Evolutionary conservation across 768 basidiomycete species (phyloP).

Genomic region (Termitomyces sp.): DNA sequence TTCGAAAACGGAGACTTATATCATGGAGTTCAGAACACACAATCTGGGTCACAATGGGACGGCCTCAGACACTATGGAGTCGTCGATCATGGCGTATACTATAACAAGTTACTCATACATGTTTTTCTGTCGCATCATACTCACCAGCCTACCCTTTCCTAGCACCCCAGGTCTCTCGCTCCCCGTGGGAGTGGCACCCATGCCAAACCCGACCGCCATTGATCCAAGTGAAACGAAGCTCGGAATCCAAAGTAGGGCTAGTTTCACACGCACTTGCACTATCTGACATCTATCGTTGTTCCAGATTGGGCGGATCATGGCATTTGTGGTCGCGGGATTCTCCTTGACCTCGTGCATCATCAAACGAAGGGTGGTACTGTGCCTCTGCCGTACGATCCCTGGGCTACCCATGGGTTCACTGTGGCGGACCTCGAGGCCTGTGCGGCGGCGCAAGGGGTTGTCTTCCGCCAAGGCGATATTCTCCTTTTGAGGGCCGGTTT

Average conservation of each 20-base stretch:
- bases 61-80: conserved; percentile 60
- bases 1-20: background rate
- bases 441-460: conserved; percentile 55
- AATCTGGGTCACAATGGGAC: conserved; percentile 72
- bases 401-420: conserved; percentile 50
- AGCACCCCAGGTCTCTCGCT: conserved; percentile 44
- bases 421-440: conserved; percentile 56
- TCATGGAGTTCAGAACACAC: conserved; percentile 51
- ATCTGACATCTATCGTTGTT: background rate
- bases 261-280: background rate
- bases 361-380: conserved; percentile 35
- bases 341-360: conserved; percentile 60
- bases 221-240: conserved; percentile 45
- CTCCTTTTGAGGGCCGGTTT: conserved; percentile 61
- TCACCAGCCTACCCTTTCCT: background rate
- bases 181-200: conserved; percentile 41
- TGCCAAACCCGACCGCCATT: conserved; percentile 46
- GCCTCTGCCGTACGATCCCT: conserved; percentile 59
- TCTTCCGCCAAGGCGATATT: conserved; percentile 58
- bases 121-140: background rate
- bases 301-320: conserved; percentile 71
- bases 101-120: conserved; percentile 48
- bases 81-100: conserved; percentile 50
- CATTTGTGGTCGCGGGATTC: conserved; percentile 65
- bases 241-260: conserved; percentile 60